phyloP scores from a whole-genome alignment of 2,329 filamentous ascomycete species.

The Trichoderma sp. region DNA sequence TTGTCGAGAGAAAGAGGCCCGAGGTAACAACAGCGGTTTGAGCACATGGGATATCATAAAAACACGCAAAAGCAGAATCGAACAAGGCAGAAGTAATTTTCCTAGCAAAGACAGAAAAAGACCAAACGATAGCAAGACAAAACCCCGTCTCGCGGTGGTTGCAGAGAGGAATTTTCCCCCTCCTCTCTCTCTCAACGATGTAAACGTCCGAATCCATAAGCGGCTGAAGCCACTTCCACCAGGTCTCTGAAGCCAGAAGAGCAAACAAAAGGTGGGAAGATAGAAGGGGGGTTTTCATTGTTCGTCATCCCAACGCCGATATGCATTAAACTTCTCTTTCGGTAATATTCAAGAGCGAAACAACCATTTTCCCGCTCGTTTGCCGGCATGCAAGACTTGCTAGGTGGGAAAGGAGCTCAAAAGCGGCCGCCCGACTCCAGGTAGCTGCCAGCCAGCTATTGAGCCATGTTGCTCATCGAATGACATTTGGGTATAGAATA shows the following conservation, averaged over 20 bases:
- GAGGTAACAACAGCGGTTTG: neutral
- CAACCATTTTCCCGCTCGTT: neutral
- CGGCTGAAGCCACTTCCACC: neutral
- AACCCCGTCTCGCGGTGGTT: conserved; percentile 15
- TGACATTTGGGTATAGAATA: neutral
- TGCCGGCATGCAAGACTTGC: conserved; percentile 1
- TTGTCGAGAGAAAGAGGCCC: neutral
- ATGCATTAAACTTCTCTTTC: conserved; percentile 12
- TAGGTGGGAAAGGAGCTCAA: neutral
- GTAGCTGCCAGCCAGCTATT: neutral
- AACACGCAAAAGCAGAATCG: neutral
- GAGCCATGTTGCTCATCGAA: neutral
- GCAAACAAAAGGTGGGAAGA: neutral
- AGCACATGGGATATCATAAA: conserved; percentile 25
- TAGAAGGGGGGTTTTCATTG: neutral
- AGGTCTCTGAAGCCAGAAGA: neutral
- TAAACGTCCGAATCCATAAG: neutral
- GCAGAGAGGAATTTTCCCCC: neutral
- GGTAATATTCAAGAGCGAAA: neutral
- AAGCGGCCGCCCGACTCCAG: conserved; percentile 3
- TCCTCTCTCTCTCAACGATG: neutral
- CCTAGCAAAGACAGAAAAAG: conserved; percentile 3
- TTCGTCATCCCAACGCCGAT: conserved; percentile 26
- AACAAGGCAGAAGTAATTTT: neutral
- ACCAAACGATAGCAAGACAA: conserved; percentile 3